phyloP scores from a whole-genome alignment of 257 asterid genomes.

The Jaltomata sinuosa region DNA sequence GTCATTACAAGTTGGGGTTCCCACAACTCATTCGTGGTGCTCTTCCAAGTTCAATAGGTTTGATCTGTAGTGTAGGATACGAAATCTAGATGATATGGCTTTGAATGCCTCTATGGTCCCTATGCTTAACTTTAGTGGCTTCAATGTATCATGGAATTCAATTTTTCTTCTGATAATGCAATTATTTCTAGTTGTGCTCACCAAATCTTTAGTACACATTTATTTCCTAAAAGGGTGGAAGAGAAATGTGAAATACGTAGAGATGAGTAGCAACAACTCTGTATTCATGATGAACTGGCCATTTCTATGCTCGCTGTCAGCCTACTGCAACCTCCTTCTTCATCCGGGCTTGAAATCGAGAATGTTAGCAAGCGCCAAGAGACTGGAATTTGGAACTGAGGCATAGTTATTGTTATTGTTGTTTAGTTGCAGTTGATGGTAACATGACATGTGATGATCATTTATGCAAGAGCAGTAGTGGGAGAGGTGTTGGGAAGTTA shows the following conservation, averaged over 20 bases:
- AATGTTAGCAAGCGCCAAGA: too few relatives aligned
- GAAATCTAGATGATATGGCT: neutral
- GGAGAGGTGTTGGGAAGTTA: neutral
- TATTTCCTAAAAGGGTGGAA: neutral
- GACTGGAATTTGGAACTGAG: neutral
- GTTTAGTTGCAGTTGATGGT: neutral
- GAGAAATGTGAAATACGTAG: neutral
- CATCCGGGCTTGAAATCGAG: neutral
- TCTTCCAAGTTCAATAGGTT: neutral
- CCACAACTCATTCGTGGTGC: neutral
- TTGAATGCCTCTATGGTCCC: neutral
- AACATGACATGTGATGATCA: neutral
- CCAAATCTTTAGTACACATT: neutral
- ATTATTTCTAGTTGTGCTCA: neutral
- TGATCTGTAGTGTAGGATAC: conserved; percentile 9
- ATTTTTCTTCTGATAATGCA: neutral
- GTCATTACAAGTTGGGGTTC: neutral
- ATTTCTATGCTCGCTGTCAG: neutral
- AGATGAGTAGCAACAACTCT: neutral
- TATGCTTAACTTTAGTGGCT: conserved; percentile 6
- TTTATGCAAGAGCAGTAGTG: neutral
- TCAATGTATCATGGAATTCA: conserved; percentile 15
- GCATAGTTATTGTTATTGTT: neutral
- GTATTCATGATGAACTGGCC: neutral
- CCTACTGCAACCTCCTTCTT: neutral